Evolutionary conservation across 768 basidiomycete species (phyloP), one percentile per base, ranked within the genome.

Genomic region (Naganishia antarctica): DNA sequence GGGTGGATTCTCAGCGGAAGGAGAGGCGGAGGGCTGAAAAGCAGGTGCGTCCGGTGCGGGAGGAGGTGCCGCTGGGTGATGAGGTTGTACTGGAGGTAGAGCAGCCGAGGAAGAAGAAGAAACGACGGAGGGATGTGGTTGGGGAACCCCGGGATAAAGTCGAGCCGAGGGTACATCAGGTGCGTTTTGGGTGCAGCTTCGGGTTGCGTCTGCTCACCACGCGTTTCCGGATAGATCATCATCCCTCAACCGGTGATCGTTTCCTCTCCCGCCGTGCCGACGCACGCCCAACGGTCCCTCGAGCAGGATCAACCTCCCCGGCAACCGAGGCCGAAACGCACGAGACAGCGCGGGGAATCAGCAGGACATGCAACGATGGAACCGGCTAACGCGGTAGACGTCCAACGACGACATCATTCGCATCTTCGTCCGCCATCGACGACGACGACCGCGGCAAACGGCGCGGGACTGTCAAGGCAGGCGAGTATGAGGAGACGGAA

Each of bases 1-100:
- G 93, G 2, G 89, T 91, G 0, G 81, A 81, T 34, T 88, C 92
- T 71, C 87, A 84, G 70, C 90, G 89, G 81, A 89, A 87, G 78
- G 82, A 84, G 0, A 89, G 89, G 78, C 87, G 45, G 16, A n/a
- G 31, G 45, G 59, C n/a, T n/a, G n/a, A n/a, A n/a, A n/a, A n/a
- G n/a, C n/a, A n/a, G n/a, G n/a, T n/a, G n/a, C n/a, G n/a, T n/a
- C n/a, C n/a, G n/a, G n/a, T n/a, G n/a, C n/a, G n/a, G n/a, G n/a
- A n/a, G n/a, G n/a, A n/a, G n/a, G n/a, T n/a, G n/a, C n/a, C n/a
- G n/a, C n/a, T n/a, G n/a, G n/a, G n/a, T n/a, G n/a, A n/a, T n/a
- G n/a, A n/a, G n/a, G n/a, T n/a, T n/a, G n/a, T n/a, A n/a, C n/a
- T n/a, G n/a, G n/a, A n/a, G n/a, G n/a, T n/a, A n/a, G n/a, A n/a